Conservation (phyloP, 768 basidiomycete species). For the Hysterangium stoloniferum region DNA sequence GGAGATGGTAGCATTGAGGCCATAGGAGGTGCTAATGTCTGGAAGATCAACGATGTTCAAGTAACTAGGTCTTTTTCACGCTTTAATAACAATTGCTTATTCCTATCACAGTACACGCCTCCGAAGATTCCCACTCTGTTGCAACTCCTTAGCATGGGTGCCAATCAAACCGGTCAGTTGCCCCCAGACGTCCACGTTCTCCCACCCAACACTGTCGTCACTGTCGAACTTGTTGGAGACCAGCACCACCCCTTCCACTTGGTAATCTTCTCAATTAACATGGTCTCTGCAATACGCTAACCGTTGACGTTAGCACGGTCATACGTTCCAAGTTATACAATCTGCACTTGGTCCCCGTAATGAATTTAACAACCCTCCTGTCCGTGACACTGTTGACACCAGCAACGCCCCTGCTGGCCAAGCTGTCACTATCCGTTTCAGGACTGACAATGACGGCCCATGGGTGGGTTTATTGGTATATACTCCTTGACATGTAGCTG, state of each 20-base stretch:
- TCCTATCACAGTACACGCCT: slow-evolving; percentile 12
- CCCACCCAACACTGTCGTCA: slow-evolving; percentile 2
- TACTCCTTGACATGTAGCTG: too few relatives aligned
- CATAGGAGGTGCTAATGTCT: slow-evolving; percentile 1
- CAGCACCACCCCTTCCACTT: slow-evolving; percentile 10
- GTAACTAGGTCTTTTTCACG: too few relatives aligned
- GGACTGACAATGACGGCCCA: slow-evolving; percentile 59
- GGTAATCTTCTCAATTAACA: too few relatives aligned
- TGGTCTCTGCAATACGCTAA: too few relatives aligned
- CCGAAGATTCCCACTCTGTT: slow-evolving; percentile 16
- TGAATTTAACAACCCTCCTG: slow-evolving; percentile 47
- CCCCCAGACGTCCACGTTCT: slow-evolving; percentile 3
- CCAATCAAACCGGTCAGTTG: too few relatives aligned
- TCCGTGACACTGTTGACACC: slow-evolving; percentile 45
- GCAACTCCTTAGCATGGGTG: slow-evolving; percentile 13
- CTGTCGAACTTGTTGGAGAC: slow-evolving; percentile 7
- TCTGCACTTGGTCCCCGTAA: slow-evolving; percentile 25
- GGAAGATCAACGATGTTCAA: slow-evolving; percentile 5
- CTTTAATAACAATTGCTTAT: too few relatives aligned
- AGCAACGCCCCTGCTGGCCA: slow-evolving; percentile 30
- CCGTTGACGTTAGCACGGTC: slow-evolving; percentile 11
- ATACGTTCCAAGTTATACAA: slow-evolving; percentile 9
- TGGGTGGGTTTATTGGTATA: slow-evolving; percentile 31
- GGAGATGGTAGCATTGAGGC: slow-evolving; percentile 1
- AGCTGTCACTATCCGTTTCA: slow-evolving; percentile 47